These are phyloP conservation scores for Kwoniella dendrophila DNA, from an alignment of 768 basidiomycete species.

Conservation along the genomic window DNA sequence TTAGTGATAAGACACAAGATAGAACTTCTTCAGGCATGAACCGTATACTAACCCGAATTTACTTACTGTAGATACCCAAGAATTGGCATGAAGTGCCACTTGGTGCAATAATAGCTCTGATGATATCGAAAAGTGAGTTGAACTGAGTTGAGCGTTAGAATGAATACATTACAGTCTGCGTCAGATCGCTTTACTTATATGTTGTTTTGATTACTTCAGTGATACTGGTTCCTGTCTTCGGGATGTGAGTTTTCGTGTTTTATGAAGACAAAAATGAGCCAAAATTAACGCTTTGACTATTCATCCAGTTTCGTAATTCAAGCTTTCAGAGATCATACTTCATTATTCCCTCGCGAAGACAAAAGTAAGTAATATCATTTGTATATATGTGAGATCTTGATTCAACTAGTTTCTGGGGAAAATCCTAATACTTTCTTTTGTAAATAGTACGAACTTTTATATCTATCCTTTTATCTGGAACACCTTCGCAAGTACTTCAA, in stretches of 20 bases:
- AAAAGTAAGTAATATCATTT: conserved; percentile 53
- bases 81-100: conserved; percentile 57
- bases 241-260: conserved; percentile 36
- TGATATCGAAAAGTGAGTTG: conserved; percentile 54
- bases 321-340: conserved; percentile 44
- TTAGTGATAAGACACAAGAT: conserved; percentile 1
- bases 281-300: neutral
- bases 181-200: neutral
- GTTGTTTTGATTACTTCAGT: conserved; percentile 28
- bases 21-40: neutral
- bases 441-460: conserved; percentile 59
- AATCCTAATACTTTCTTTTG: neutral
- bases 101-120: conserved; percentile 56
- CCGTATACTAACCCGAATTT: neutral
- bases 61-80: conserved; percentile 43
- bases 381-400: too few species aligned
- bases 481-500: conserved; percentile 59
- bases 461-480: conserved; percentile 60
- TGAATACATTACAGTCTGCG: neutral
- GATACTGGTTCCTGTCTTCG: conserved; percentile 59
- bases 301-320: conserved; percentile 46
- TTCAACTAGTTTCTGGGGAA: too few species aligned
- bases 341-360: conserved; percentile 56
- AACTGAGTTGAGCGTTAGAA: too few species aligned
- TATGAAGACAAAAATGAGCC: neutral